These are phyloP conservation scores for Daedaleopsis sinensis DNA, from an alignment of 768 basidiomycete species.

Conservation along the genomic window DNA sequence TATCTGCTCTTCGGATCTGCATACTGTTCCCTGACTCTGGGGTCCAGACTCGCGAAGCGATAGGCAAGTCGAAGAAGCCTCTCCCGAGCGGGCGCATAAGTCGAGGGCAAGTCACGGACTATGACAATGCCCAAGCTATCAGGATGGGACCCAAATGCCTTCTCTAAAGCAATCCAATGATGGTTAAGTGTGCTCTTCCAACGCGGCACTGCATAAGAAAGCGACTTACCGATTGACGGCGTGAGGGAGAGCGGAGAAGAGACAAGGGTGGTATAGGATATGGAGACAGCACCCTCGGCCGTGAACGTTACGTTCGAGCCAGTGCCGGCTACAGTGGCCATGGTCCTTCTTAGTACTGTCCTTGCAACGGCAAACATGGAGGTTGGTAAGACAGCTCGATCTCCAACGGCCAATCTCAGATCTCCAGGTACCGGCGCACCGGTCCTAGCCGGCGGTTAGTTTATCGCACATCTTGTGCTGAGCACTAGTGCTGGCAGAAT, in stretches of 20 bases:
- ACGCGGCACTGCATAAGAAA: neutral
- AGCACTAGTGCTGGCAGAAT: too few relatives aligned
- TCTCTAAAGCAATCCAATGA: constrained; percentile 43
- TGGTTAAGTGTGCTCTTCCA: neutral
- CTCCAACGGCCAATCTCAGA: neutral
- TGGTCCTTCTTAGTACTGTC: constrained; percentile 6
- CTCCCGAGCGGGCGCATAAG: constrained; percentile 66
- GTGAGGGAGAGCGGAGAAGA: constrained; percentile 55
- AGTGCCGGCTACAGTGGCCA: constrained; percentile 15
- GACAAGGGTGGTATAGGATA: constrained; percentile 64
- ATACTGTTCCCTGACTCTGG: constrained; percentile 69
- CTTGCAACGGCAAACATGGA: constrained; percentile 7
- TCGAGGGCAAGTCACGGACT: constrained; percentile 75
- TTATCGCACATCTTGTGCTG: too few relatives aligned
- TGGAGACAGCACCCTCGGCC: constrained; percentile 55
- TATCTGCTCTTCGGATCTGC: constrained; percentile 74
- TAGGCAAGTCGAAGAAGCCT: constrained; percentile 75
- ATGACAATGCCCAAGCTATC: constrained; percentile 81
- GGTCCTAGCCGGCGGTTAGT: neutral
- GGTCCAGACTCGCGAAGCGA: constrained; percentile 73
- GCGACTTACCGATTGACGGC: constrained; percentile 59
- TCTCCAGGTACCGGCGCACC: neutral
- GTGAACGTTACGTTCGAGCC: constrained; percentile 36
- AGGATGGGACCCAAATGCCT: constrained; percentile 82
- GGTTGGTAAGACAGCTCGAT: neutral